Base-by-base conservation (phyloP, 768 basidiomycete species). In the Ramaria rubella region DNA sequence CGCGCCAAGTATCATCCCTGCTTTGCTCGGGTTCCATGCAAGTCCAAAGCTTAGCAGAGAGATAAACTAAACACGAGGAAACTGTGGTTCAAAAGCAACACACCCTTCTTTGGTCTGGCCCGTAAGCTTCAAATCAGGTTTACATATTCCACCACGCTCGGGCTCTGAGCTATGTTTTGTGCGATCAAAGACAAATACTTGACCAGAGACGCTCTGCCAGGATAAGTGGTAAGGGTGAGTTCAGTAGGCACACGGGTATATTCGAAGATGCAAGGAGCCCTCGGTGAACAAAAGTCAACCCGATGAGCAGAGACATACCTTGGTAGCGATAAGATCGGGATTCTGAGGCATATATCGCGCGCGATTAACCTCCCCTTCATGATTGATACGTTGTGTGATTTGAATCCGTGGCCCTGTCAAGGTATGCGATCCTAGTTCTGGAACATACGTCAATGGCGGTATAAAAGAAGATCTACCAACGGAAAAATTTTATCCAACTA, bases 291-390 rank as follows among this genome's bases (percentile, higher is more conserved):
- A 31, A 50, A 19, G 33, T 29, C 17, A 30, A 31, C 23, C 6
- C 6, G 29, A 29, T 11, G 21, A 21, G 17, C 29, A 7, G n/a
- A 4, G 15, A 48, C 58, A 17, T 12, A 52, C 79, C 70, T 98
- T 98, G 11, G 95, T 98, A 14, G 96, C 96, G 62, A 99, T 89
- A 62, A 99, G 71, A 72, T 98, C 91, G 1, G 94, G 90, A 66
- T 98, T 99, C 71, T 98, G 95, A 5, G 96, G 96, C 94, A 98
- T 98, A 70, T 98, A 99, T 52, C 96, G 84, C 59, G 96, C 96
- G 43, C 94, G 77, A 72, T 99, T 99, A 66, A 98, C 91, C 69
- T 99, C 96, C 40, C 93, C 91, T 4, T 80, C 79, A 70, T 99
- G 96, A 69, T 94, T 94, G 74, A 99, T 98, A 62, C 81, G 85